phyloP scores from a whole-genome alignment of 805 yeast genomes.

The Teunomyces atbi region DNA sequence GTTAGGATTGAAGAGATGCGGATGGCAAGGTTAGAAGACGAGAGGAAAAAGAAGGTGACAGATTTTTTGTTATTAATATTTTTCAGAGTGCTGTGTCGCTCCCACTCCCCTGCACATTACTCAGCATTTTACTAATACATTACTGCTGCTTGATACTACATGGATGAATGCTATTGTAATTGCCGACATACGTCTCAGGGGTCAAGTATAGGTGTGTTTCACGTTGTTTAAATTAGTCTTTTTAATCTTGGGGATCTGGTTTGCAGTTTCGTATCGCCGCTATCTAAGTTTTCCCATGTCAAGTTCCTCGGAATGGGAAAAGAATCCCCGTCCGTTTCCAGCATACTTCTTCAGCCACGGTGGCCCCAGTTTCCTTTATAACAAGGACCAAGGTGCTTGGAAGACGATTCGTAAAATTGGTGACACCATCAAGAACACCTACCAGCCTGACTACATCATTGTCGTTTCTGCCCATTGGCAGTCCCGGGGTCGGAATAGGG shows the following conservation, averaged over 20 bases:
- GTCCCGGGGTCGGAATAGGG: slow-evolving; percentile 34
- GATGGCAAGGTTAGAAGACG: no score
- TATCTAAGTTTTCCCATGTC: not conserved
- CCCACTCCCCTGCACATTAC: no score
- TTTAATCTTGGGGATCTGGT: not conserved
- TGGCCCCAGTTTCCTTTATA: slow-evolving; percentile 74
- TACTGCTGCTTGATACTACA: not conserved
- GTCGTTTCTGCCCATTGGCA: slow-evolving; percentile 83
- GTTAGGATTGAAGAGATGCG: no score
- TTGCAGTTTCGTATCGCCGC: not conserved
- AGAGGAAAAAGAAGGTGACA: no score
- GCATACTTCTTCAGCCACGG: slow-evolving; percentile 77
- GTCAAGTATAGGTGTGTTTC: not conserved
- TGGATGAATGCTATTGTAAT: not conserved
- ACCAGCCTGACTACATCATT: slow-evolving; percentile 65
- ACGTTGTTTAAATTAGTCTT: not conserved
- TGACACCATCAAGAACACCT: slow-evolving; percentile 39
- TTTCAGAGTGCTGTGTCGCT: no score
- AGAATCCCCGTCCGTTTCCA: slow-evolving; percentile 42
- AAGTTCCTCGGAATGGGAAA: slow-evolving; percentile 2
- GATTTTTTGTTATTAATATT: no score
- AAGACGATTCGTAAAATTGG: slow-evolving; percentile 52
- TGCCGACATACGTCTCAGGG: no score
- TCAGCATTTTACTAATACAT: not conserved
- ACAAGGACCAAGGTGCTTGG: slow-evolving; percentile 59